Base-by-base conservation (phyloP, 768 basidiomycete genomes). In the Kwoniella sp. region DNA sequence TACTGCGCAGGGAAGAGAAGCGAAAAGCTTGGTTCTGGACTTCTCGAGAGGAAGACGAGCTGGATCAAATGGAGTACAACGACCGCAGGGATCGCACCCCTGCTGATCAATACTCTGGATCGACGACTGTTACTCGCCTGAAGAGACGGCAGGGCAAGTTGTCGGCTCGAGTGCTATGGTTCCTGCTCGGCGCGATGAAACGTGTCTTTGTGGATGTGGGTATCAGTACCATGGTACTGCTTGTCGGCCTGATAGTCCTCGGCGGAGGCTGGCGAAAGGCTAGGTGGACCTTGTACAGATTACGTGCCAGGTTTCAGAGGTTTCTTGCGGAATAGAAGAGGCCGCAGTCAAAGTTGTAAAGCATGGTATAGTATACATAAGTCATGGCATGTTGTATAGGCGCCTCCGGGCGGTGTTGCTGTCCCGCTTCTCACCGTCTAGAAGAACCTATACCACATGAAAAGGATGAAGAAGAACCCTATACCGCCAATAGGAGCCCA, bases 401-500 rank as follows among this genome's bases (percentile, higher is more conserved):
- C n/a, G n/a, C n/a, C n/a, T n/a, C n/a, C n/a, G n/a, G n/a, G n/a
- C n/a, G n/a, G n/a, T n/a, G n/a, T n/a, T 15, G 8, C 15, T 32
- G 9, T 9, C 31, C n/a, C n/a, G n/a, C n/a, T n/a, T 11, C 11
- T 7, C 19, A 17, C 25, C 39, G 39, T 34, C 49, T 45, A 77
- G 58, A 78, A 78, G 68, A 77, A 78, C 42, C 74, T 67, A 74
- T 77, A 79, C 70, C 75, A 79, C 5, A 98, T 77, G 54, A 75
- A 71, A 46, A 95, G 65, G 61, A 99, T 79, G 58, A 96, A 77
- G 57, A 79, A 69, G 53, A 79, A 66, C 17, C 78, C 81, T 37
- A 92, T 80, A 17, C 86, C 90, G 39, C 82, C 91, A 48, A 98
- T 75, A 2, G 95, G 95, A 32, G 92, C 95, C 76, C 92, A 99